Conservation (phyloP, 2,329 filamentous ascomycete genomes). For the Tolypocladium album region DNA sequence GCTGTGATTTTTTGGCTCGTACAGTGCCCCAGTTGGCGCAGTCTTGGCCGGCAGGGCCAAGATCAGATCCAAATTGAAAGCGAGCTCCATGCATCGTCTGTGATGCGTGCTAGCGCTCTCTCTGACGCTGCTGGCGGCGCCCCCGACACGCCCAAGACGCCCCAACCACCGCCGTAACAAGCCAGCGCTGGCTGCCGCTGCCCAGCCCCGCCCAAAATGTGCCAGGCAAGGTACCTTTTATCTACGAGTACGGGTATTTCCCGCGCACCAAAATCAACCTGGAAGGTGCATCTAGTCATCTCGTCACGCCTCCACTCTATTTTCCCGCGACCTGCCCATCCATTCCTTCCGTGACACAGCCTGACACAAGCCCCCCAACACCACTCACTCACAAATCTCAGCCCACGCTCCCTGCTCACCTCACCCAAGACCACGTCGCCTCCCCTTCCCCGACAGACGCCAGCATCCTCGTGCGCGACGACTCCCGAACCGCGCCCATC, state of each 20-base stretch:
- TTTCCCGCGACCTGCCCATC: not conserved
- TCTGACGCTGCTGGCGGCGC: too few relatives aligned
- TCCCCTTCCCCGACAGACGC: not conserved
- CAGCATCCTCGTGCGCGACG: not conserved
- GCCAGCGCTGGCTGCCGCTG: too few relatives aligned
- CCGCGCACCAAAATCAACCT: not conserved
- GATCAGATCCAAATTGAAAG: not conserved
- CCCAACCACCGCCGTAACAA: not conserved
- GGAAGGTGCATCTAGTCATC: not conserved
- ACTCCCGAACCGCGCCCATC: not conserved
- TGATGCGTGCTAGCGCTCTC: too few relatives aligned
- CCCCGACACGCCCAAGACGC: too few relatives aligned
- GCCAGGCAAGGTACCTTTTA: too few relatives aligned
- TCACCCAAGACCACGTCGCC: not conserved
- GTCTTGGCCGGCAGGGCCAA: not conserved
- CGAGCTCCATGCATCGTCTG: too few relatives aligned
- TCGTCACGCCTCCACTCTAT: not conserved
- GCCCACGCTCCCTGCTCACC: not conserved
- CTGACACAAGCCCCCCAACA: not conserved
- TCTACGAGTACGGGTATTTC: too few relatives aligned
- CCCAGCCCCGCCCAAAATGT: not conserved
- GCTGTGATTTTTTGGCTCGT: not conserved
- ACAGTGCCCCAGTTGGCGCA: not conserved
- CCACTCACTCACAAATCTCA: not conserved
- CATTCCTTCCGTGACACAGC: not conserved